phyloP scores from a whole-genome alignment of 805 yeast species.

The Myxozyma monticola region DNA sequence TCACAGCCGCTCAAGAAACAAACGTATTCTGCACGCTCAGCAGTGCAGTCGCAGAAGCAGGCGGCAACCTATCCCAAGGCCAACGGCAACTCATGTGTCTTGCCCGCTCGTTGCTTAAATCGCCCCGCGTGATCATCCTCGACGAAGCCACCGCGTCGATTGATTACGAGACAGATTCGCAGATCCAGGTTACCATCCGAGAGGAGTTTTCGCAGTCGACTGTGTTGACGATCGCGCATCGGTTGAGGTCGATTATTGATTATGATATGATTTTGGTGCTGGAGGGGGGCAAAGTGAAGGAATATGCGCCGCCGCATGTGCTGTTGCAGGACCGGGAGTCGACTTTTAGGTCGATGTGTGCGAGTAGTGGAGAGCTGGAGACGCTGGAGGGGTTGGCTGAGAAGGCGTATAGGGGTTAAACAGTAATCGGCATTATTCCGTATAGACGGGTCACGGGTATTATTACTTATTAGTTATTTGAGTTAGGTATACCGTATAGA shows the following conservation, averaged over 20 bases:
- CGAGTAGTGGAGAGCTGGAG: slow-evolving; percentile 88
- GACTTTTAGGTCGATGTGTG: slow-evolving; percentile 70
- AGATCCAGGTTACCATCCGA: slow-evolving; percentile 68
- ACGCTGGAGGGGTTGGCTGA: slow-evolving; percentile 70
- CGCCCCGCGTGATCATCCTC: slow-evolving; percentile 66
- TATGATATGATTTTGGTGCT: slow-evolving; percentile 76
- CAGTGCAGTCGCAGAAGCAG: slow-evolving; percentile 65
- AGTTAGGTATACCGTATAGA: too few species aligned
- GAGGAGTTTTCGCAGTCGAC: slow-evolving; percentile 70
- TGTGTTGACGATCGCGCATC: slow-evolving; percentile 80
- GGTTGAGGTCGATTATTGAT: slow-evolving; percentile 68
- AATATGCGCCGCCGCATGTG: slow-evolving; percentile 68
- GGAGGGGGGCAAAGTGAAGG: slow-evolving; percentile 74
- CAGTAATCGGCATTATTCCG: too few species aligned
- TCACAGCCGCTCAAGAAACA: slow-evolving; percentile 6
- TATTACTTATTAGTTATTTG: too few species aligned
- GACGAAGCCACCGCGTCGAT: slow-evolving; percentile 75
- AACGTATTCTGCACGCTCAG: slow-evolving; percentile 53
- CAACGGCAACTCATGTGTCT: slow-evolving; percentile 81
- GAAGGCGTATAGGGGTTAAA: slow-evolving; percentile 28
- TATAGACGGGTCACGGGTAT: too few species aligned
- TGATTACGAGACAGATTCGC: slow-evolving; percentile 80
- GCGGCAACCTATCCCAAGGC: slow-evolving; percentile 81
- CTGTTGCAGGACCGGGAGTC: slow-evolving; percentile 53
- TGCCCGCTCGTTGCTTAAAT: slow-evolving; percentile 72